Conservation (phyloP, 1,139 yeast genomes). For the Candida freyschussii region DNA sequence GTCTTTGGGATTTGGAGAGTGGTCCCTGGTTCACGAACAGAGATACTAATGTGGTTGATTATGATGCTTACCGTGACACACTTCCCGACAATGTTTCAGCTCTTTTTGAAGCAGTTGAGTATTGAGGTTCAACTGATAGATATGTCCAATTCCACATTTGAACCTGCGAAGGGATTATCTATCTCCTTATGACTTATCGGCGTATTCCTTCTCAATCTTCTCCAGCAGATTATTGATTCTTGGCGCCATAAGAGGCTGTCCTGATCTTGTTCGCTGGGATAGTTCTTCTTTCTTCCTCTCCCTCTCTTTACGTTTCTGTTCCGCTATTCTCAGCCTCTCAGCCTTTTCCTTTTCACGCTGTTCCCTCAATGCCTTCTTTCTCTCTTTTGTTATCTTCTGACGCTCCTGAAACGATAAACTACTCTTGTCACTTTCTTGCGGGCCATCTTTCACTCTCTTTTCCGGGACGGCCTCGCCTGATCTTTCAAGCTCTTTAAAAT, state of each 20-base stretch:
- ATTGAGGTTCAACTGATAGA: too few relatives aligned
- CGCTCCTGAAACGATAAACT: constrained; percentile 40
- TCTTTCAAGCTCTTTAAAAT: constrained; percentile 71
- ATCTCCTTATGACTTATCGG: constrained; percentile 11
- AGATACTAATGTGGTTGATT: constrained; percentile 17
- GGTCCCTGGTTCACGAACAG: constrained; percentile 14
- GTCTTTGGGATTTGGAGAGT: constrained; percentile 20
- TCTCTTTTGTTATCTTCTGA: constrained; percentile 40
- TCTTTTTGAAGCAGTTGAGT: constrained; percentile 14
- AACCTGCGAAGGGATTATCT: too few relatives aligned
- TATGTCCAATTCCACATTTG: too few relatives aligned
- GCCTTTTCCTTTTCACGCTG: constrained; percentile 30
- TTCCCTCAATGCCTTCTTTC: constrained; percentile 35
- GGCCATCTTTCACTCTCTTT: constrained; percentile 24
- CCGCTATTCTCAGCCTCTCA: constrained; percentile 28
- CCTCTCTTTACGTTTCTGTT: constrained; percentile 32
- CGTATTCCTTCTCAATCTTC: constrained; percentile 55
- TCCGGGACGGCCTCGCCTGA: constrained; percentile 56
- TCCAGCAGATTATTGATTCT: constrained; percentile 74
- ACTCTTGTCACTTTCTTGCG: constrained; percentile 22
- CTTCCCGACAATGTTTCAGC: constrained; percentile 8
- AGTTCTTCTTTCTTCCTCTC: constrained; percentile 47
- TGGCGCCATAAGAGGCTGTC: constrained; percentile 92
- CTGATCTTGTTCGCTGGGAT: constrained; percentile 58
- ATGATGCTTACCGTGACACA: constrained; percentile 7